Evolutionary conservation across 208 protist genomes (phyloP), one percentile per base, ranked within the genome.

Genomic region (Leishmania tropica): DNA sequence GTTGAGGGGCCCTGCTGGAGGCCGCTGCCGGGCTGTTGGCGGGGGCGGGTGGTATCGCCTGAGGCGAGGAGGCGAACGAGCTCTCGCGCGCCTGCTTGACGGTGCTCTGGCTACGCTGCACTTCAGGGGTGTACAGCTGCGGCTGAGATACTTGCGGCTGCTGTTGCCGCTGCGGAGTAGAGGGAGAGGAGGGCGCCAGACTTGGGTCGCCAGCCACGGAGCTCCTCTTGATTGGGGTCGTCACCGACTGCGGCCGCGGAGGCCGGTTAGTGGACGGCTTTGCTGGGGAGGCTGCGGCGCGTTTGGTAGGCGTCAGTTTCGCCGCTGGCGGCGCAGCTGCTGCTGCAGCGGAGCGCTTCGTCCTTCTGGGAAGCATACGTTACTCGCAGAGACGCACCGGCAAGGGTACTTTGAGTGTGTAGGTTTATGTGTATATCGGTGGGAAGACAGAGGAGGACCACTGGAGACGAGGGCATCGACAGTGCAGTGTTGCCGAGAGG

Each of bases 331-430:
- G 40, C 8, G 70, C 76, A 72, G 65, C 75, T 48, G 74, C 68
- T 1, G 68, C 56, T 62, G 48, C 81, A 40, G 67, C 35, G 3
- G 53, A 42, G 74, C 64, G 13, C 53, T 70, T 74, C 40, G 37
- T 84, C 56, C 80, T 84, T 64, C 76, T 80, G 48, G 81, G 54
- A 11, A 75, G 75, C 81, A 84, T 84, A 35, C 42, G 70, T 11
- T 51, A 74, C 47, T 74, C 28, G 8, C 70, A 24, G 42, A 53
- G 45, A 64, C 47, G 24, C 47, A 62, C 73, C 37, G 13, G 37
- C 24, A 47, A 17, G 21, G 51, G 35, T 53, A 28, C 19, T 77
- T 8, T 60, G 35, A 28, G 45, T 65, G 31, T 68, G 67, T 48
- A 24, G 45, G 6, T 11, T 10, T 76, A 37, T 51, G 51, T 51